Evolutionary conservation across 83 land plant genomes (phyloP), one percentile per base, ranked within the genome.

Genomic region (Diphasiastrum complanatum): DNA sequence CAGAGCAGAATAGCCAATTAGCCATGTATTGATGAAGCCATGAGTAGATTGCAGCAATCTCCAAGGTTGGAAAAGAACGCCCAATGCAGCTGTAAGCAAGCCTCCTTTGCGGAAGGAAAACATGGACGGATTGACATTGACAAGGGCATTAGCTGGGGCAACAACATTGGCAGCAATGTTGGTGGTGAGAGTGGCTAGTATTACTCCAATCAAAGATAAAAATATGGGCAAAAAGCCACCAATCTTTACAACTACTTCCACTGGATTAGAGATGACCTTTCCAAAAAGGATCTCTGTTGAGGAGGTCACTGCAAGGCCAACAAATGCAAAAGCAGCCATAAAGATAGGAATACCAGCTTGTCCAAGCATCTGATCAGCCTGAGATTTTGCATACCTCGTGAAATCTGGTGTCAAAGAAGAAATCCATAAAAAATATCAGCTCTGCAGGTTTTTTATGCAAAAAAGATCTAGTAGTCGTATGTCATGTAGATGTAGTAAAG

Each of bases 111-210:
- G 60, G 69, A 85, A 91, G 0, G 86, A 81, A 75, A 91, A 82
- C 27, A 26, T 26, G 3, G 68, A 47, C 0, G 97, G 90, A 46
- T 73, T 84, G 25, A 87, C 66, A 47, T 85, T 84, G 45, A 77
- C 82, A 5, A 91, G 72, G 3, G 95, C 95, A 55, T 91, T 91
- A 5, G 97, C 90, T 1, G 95, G 90, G 26, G 97, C 97, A 19
- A 91, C 90, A 1, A 91, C 81, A 56, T 91, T 91, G 22, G 90
- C 97, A 1, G 95, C 95, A 48, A 89, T 83, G 71, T 91, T 91
- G 49, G 97, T 91, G 29, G 97, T 91, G 33, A 91, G 38, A 10
- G 90, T 81, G 37, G 95, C 97, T 46, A 91, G 63, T 25, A 77
- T 75, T 5, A 91, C 79, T 3, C 97, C 97, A n/a, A 80, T 5